Evolutionary conservation across 2,329 filamentous ascomycete species (phyloP).

Genomic region (Aspergillus sp.): DNA sequence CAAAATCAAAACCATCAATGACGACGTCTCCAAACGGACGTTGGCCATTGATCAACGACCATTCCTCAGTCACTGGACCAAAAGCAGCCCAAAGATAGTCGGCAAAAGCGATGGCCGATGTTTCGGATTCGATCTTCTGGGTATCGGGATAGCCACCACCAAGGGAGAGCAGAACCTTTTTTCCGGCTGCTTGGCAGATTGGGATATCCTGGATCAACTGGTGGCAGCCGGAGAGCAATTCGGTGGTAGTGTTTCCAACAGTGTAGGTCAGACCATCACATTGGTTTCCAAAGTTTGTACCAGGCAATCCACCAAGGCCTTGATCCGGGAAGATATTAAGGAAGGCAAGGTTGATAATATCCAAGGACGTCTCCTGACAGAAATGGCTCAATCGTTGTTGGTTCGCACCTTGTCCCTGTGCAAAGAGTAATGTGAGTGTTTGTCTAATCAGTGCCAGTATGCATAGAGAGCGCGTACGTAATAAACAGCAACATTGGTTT

Average conservation of each 20-base stretch:
- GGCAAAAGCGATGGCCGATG: slow-evolving; percentile 42
- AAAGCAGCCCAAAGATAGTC: slow-evolving; percentile 49
- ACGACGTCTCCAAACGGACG: slow-evolving; percentile 44
- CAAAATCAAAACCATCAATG: slow-evolving; percentile 52
- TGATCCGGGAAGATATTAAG: slow-evolving; percentile 51
- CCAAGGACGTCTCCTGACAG: slow-evolving; percentile 48
- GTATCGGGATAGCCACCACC: slow-evolving; percentile 39
- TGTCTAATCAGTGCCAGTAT: neutral
- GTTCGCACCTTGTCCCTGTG: slow-evolving; percentile 47
- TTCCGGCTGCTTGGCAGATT: slow-evolving; percentile 36
- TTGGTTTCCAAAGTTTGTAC: slow-evolving; percentile 54
- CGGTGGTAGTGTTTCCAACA: slow-evolving; percentile 32
- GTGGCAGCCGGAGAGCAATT: slow-evolving; percentile 41
- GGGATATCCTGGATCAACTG: slow-evolving; percentile 40
- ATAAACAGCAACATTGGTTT: slow-evolving; percentile 50
- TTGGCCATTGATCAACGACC: slow-evolving; percentile 29
- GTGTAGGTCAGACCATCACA: slow-evolving; percentile 41
- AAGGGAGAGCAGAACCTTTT: slow-evolving; percentile 44
- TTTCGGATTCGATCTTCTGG: slow-evolving; percentile 40
- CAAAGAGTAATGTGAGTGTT: neutral
- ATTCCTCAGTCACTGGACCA: slow-evolving; percentile 34
- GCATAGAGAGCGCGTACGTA: slow-evolving; percentile 35
- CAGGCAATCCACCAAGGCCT: slow-evolving; percentile 42
- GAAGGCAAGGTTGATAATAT: slow-evolving; percentile 55
- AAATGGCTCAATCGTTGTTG: slow-evolving; percentile 48